Percentiles rank a stretch among this genome's conserved stretches.
Conservation (phyloP, 257 asterid genomes). For the Gentiana straminea region DNA sequence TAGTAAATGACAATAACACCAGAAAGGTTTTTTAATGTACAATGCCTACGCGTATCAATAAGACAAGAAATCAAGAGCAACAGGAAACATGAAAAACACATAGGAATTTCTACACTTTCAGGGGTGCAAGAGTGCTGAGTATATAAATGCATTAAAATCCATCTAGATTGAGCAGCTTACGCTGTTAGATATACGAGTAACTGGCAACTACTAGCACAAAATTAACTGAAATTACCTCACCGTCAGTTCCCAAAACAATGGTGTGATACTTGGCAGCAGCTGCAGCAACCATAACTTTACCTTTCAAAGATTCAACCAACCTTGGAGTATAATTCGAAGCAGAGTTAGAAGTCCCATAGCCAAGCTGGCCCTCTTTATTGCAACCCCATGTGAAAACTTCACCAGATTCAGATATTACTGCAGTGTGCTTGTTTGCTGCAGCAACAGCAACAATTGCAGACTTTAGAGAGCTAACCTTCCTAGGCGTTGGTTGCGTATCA, state of each 20-base stretch:
- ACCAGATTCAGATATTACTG: constrained; percentile 80
- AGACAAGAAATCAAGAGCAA: no score
- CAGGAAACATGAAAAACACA: no score
- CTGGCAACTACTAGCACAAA: background rate
- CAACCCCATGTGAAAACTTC: constrained; percentile 98
- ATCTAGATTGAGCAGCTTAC: no score
- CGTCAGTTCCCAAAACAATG: constrained; percentile 83
- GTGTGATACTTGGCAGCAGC: constrained; percentile 95
- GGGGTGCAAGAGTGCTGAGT: no score
- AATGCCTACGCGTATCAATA: no score
- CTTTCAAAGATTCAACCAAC: constrained; percentile 87
- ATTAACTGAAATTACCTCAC: constrained; percentile 49
- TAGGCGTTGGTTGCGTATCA: constrained; percentile 95
- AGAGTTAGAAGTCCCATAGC: constrained; percentile 94
- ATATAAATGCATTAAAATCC: no score
- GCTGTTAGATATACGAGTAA: background rate
- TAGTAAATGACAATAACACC: no score
- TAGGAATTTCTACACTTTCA: no score
- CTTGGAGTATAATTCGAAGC: constrained; percentile 93
- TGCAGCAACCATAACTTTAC: constrained; percentile 56
- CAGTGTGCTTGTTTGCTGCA: constrained; percentile 97
- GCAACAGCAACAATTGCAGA: constrained; percentile 76
- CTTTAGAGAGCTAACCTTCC: constrained; percentile 79
- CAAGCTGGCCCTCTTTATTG: constrained; percentile 99
- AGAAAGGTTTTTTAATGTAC: no score